Evolutionary conservation across 2,329 filamentous ascomycete species (phyloP).

Genomic region (Penicillium sp.): DNA sequence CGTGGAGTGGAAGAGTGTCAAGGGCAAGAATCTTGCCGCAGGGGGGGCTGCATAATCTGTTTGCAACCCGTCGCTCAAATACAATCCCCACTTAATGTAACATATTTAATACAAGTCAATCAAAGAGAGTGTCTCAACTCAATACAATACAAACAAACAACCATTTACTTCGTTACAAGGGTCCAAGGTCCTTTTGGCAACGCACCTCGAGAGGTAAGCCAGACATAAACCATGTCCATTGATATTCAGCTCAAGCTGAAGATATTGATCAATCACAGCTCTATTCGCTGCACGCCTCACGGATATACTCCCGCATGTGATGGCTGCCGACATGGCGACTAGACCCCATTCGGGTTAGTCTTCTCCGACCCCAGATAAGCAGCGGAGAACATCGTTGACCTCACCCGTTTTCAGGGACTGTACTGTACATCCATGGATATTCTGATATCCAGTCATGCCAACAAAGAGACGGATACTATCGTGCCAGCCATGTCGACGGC

Average conservation of each 20-base stretch:
- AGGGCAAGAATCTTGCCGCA: constrained; percentile 1
- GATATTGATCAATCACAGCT: too few species aligned
- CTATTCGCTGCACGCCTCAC: not conserved
- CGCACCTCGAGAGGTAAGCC: too few species aligned
- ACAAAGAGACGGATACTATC: constrained; percentile 13
- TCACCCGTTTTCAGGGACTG: not conserved
- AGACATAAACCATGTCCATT: too few species aligned
- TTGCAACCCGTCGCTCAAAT: too few species aligned
- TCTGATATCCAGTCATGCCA: not conserved
- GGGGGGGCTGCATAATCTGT: not conserved
- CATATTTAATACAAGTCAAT: not conserved
- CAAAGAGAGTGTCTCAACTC: not conserved
- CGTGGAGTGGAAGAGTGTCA: constrained; percentile 10
- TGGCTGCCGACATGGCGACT: not conserved
- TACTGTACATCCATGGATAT: too few species aligned
- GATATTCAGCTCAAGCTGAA: too few species aligned
- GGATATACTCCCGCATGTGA: not conserved
- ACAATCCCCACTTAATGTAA: not conserved
- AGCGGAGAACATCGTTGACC: constrained; percentile 12
- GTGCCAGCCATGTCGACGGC: constrained; percentile 20
- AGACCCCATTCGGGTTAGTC: constrained; percentile 8
- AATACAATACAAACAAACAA: not conserved
- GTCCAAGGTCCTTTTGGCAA: too few species aligned
- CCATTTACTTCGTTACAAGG: not conserved
- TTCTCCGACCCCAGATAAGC: constrained; percentile 9